Percentiles rank a stretch among this genome's conserved stretches.
These are phyloP conservation scores for Quercus robur DNA, from an alignment of 306 rosid genomes.

Conservation along the genomic window DNA sequence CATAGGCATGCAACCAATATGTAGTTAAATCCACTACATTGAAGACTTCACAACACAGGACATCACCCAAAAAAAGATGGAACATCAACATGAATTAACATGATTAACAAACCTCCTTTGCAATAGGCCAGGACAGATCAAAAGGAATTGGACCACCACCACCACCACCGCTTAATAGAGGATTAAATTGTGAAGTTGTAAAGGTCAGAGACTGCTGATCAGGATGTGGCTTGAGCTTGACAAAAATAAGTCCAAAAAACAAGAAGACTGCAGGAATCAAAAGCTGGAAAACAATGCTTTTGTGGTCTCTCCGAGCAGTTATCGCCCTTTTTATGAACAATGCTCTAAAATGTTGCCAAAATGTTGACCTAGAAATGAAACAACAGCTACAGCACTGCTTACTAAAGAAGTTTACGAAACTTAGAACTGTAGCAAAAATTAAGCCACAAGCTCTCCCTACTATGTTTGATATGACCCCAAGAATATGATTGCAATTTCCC, in stretches of 20 bases:
- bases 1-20: constrained; percentile 11
- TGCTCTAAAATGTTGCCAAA: constrained; percentile 89
- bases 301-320: constrained; percentile 89
- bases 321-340: constrained; percentile 78
- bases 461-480: constrained; percentile 50
- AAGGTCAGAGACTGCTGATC: constrained; percentile 76
- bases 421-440: constrained; percentile 46
- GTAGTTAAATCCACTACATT: not conserved
- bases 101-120: constrained; percentile 68
- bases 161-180: constrained; percentile 80
- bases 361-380: constrained; percentile 63
- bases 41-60: not conserved
- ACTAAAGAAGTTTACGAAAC: constrained; percentile 54
- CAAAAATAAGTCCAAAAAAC: constrained; percentile 81
- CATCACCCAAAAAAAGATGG: not conserved
- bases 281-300: constrained; percentile 90
- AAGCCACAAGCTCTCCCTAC: constrained; percentile 63
- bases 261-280: constrained; percentile 84
- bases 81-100: constrained; percentile 11
- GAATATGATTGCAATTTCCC: constrained; percentile 51
- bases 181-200: constrained; percentile 87
- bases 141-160: constrained; percentile 98
- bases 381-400: constrained; percentile 72
- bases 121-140: constrained; percentile 68
- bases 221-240: constrained; percentile 97